These are phyloP conservation scores for Pseudomonodictys pantanalensis DNA, from an alignment of 495 filamentous ascomycete genomes.

Conservation along the genomic window DNA sequence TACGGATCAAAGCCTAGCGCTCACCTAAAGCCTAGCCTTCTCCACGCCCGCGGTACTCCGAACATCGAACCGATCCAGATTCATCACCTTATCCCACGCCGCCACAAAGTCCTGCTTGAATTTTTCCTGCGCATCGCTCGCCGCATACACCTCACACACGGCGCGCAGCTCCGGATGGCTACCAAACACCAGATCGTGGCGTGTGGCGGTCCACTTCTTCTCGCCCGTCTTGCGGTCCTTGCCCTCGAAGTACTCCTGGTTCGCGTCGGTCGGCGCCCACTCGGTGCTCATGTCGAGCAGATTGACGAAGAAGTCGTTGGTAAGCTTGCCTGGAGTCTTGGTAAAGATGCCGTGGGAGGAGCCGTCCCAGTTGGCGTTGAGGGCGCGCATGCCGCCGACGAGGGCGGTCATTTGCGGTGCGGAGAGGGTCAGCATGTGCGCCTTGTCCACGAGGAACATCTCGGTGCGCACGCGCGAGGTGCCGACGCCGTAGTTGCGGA, in stretches of 20 bases:
- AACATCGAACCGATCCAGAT: conserved; percentile 65
- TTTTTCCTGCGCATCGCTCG: conserved; percentile 53
- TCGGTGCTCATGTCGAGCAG: conserved; percentile 62
- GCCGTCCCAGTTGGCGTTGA: conserved; percentile 65
- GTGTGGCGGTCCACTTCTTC: conserved; percentile 66
- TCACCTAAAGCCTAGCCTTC: background rate
- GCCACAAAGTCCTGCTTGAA: conserved; percentile 67
- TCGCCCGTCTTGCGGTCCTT: conserved; percentile 62
- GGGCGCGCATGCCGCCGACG: conserved; percentile 62
- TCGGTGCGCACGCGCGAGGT: conserved; percentile 58
- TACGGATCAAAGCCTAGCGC: no score
- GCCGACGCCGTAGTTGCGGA: conserved; percentile 69
- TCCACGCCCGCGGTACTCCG: background rate
- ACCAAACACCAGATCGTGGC: conserved; percentile 67
- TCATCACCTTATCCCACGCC: conserved; percentile 70
- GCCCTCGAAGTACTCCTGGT: conserved; percentile 59
- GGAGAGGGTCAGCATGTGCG: conserved; percentile 63
- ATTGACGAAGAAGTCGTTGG: conserved; percentile 75
- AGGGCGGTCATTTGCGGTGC: conserved; percentile 66
- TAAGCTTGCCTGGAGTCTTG: conserved; percentile 59
- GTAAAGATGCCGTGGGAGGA: conserved; percentile 63
- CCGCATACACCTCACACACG: conserved; percentile 63
- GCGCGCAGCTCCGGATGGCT: conserved; percentile 69
- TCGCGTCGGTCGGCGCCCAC: conserved; percentile 54
- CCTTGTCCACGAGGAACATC: conserved; percentile 65